phyloP scores from a whole-genome alignment of 345 rosid genomes.

The Hypericum androsaemum region DNA sequence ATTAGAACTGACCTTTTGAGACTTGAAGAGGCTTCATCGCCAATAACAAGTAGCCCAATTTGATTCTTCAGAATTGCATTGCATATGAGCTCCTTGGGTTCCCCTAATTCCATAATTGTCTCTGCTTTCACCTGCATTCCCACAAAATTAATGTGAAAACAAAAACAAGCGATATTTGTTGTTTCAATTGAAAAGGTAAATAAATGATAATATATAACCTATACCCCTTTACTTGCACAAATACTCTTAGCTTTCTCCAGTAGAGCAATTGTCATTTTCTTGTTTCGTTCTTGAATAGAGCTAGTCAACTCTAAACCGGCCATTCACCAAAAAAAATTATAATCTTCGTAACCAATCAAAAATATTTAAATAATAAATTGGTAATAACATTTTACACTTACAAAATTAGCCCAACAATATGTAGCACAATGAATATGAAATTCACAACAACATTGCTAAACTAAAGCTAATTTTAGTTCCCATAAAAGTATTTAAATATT shows the following conservation, averaged over 20 bases:
- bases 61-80: constrained; percentile 23
- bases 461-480: no score
- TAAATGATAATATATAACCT: neutral
- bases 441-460: no score
- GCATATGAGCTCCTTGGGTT: constrained; percentile 24
- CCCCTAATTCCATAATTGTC: constrained; percentile 29
- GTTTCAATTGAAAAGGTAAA: neutral
- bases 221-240: constrained; percentile 38
- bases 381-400: no score
- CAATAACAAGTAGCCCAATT: constrained; percentile 23
- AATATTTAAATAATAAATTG: no score
- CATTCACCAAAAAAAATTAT: neutral
- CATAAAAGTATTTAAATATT: no score
- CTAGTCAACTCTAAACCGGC: constrained; percentile 20
- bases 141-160: neutral
- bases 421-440: no score
- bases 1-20: constrained; percentile 21
- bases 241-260: constrained; percentile 40
- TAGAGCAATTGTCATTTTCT: constrained; percentile 27
- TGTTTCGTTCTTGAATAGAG: constrained; percentile 19
- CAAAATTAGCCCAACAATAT: no score
- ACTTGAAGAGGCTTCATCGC: constrained; percentile 13
- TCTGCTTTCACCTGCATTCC: constrained; percentile 31
- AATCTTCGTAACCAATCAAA: neutral
- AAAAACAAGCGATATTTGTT: no score